Conservation (phyloP, 768 basidiomycete genomes). For the Phlebiopsis gigantea region DNA sequence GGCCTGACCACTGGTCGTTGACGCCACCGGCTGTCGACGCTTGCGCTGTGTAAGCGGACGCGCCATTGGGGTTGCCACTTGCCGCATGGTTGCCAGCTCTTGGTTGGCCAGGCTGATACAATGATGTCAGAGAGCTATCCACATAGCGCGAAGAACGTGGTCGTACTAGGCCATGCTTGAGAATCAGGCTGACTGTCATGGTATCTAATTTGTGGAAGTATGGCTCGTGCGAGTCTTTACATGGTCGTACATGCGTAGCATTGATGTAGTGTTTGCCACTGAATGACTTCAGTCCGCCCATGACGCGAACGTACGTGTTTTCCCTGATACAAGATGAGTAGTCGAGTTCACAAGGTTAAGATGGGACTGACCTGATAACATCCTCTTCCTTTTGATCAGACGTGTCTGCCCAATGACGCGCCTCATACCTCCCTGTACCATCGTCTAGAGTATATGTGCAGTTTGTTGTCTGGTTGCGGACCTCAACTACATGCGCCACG, state of each 20-base stretch:
- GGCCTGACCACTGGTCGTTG: slow-evolving; percentile 45
- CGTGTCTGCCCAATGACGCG: slow-evolving; percentile 78
- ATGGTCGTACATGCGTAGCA: slow-evolving; percentile 62
- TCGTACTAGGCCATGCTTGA: slow-evolving; percentile 64
- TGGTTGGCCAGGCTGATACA: slow-evolving; percentile 19
- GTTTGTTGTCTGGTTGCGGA: slow-evolving; percentile 74
- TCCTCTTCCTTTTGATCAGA: slow-evolving; percentile 49
- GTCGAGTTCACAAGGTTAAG: not conserved
- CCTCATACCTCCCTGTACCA: slow-evolving; percentile 75
- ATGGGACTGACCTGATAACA: slow-evolving; percentile 37
- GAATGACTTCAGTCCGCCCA: slow-evolving; percentile 80
- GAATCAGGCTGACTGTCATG: slow-evolving; percentile 59
- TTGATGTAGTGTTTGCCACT: slow-evolving; percentile 79
- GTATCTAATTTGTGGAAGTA: slow-evolving; percentile 79
- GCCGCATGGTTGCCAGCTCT: not conserved
- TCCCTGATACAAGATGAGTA: slow-evolving; percentile 41
- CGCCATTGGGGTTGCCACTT: slow-evolving; percentile 7
- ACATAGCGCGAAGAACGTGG: not conserved
- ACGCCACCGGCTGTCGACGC: slow-evolving; percentile 6
- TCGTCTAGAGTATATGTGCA: slow-evolving; percentile 79
- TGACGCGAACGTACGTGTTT: slow-evolving; percentile 72
- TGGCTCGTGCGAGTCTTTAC: slow-evolving; percentile 69
- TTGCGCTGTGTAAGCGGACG: slow-evolving; percentile 32
- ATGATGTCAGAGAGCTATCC: not conserved
- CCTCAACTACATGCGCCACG: slow-evolving; percentile 67